Conservation (phyloP, 345 rosid species). For the Hibiscus tridactylites region DNA sequence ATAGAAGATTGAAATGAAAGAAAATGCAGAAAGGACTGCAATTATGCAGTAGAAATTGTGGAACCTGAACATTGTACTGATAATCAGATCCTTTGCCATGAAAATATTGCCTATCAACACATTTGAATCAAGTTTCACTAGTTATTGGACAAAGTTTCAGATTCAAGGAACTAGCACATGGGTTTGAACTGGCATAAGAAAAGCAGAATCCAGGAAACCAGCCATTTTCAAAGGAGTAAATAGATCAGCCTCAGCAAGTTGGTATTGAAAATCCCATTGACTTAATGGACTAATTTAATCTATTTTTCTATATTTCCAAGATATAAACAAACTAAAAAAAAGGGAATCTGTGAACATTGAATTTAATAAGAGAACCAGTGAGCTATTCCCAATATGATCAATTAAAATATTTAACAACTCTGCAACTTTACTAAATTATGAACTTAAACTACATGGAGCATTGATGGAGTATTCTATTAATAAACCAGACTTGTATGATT, state of each 20-base stretch:
- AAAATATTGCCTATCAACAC: background rate
- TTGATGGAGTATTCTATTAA: too few relatives aligned
- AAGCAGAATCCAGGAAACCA: conserved; percentile 1
- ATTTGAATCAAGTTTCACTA: background rate
- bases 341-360: too few relatives aligned
- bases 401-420: too few relatives aligned
- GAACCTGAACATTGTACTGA: conserved; percentile 25
- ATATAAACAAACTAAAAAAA: too few relatives aligned
- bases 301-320: too few relatives aligned
- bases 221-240: background rate
- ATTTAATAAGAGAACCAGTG: too few relatives aligned
- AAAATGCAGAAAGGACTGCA: conserved; percentile 39
- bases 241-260: conserved; percentile 2
- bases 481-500: too few relatives aligned
- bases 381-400: too few relatives aligned
- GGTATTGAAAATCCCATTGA: background rate
- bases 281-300: too few relatives aligned
- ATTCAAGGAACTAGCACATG: conserved; percentile 10
- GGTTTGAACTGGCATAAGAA: background rate
- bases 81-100: conserved; percentile 38
- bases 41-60: conserved; percentile 40
- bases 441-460: too few relatives aligned
- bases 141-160: background rate
- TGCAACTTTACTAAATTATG: too few relatives aligned
- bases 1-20: conserved; percentile 50